Evolutionary conservation across 1,284 basidiomycete genomes (phyloP), one percentile per base, ranked within the genome.

Genomic region (Coniferiporia weirii): DNA sequence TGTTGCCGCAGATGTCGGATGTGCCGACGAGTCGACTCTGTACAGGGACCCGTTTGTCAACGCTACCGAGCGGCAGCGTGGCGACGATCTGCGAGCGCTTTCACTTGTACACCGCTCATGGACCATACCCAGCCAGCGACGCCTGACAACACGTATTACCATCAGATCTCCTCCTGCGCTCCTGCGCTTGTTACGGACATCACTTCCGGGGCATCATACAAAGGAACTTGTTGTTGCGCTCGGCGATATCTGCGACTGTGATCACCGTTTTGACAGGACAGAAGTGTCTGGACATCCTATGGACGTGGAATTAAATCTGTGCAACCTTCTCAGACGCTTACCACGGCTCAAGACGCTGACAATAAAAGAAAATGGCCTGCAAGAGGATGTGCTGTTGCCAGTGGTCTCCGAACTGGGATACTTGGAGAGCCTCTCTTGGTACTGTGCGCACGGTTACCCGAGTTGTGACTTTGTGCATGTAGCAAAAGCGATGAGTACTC

Each of bases 91-190:
- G 35, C 55, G 60, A n/a, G 13, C 27, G 5, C 17, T 57, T 22
- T 8, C 60, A 10, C 60, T 61, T n/a, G 60, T 61, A 7, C 60
- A 57, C 40, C 60, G 60, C 12, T 48, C 56, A n/a, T 61, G 60
- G 60, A 61, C 60, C 17, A 27, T 52, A 20, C 60, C 52, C 27
- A 54, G 51, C 27, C 60, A 61, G 35, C 60, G 54, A 43, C 60
- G 60, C 9, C 60, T 61, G 19, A 49, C 60, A 27, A 35, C 34
- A 15, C 55, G 60, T 22, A 48, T 61, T 20, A 51, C 57, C 8
- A 56, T 48, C 6, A 52, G 56, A 32, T 48, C 60, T 20, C 60
- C 60, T 47, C 50, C 50, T 8, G 43, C 49, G 10, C 19, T 61
- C 17, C 32, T 61, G 20, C 55, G 56, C 8, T 43, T 61, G 17